Base-by-base conservation (phyloP, 352 stramenopile genomes). In the Peronospora farinosa region DNA sequence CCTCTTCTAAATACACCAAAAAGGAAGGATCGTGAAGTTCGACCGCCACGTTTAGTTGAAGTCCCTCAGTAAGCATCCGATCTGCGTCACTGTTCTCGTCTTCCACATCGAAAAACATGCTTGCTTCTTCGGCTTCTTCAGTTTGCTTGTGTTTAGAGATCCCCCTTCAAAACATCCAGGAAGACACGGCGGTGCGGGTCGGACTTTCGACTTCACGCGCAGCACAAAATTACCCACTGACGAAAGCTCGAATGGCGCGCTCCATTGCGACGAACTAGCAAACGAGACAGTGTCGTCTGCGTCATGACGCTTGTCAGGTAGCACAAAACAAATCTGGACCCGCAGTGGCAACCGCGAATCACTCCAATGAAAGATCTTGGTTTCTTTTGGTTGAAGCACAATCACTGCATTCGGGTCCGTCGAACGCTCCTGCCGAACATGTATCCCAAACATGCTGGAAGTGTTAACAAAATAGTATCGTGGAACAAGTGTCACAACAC, bases 401-500 rank as follows among this genome's bases (percentile, higher is more conserved):
- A 82, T 47, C 11, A 80, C 62, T 3, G 68, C 54, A 23, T 50
- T 69, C 5, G 25, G 37, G 47, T 68, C 68, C 1, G 40, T 58
- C 11, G 67, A 74, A 7, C 69, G 63, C 5, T 88, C 77, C 55
- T 92, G 82, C 6, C 76, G 70, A 59, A 92, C 67, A 21, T 70
- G 64, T 27, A 92, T 78, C 28, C 76, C 62, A 52, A 86, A 86
- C 7, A 58, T 58, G 30, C 67, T 72, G 4, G 79, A 91, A 12
- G 64, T 73, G 53, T 92, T 92, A 32, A 89, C 74, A 23, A 92
- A 73, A 52, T 88, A 86, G 42, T 85, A 90, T n/a, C 82, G 72
- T 5, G 77, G 76, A 25, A 88, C 78, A 10, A 92, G 75, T 0
- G 82, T 89, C 15, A 92, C 76, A 6, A 92, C 72, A 13, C 76